These are phyloP conservation scores for Sungouiella blattae DNA, from an alignment of 805 yeast genomes.

Conservation along the genomic window DNA sequence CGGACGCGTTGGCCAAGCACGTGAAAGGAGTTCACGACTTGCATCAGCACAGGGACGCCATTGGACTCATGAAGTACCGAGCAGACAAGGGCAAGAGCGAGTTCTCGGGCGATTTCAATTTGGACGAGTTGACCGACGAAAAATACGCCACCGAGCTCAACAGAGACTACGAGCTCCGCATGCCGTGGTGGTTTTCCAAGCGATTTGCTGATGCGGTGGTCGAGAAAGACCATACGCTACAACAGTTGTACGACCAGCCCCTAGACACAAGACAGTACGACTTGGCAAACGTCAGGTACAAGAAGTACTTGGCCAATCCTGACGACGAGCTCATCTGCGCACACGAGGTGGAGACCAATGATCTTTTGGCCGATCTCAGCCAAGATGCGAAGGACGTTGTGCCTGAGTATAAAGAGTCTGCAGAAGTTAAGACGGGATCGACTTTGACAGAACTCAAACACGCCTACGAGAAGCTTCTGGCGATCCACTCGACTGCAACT, in stretches of 20 bases:
- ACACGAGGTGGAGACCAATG: constrained; percentile 6
- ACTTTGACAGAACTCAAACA: constrained; percentile 1
- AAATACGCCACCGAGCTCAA: constrained; percentile 28
- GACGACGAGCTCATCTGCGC: constrained; percentile 14
- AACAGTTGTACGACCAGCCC: constrained; percentile 22
- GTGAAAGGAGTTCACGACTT: constrained; percentile 58
- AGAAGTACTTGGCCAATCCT: constrained; percentile 14
- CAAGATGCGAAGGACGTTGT: constrained; percentile 5
- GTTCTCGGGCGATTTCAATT: constrained; percentile 19
- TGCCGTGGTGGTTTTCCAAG: constrained; percentile 42
- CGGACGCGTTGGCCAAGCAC: constrained; percentile 65
- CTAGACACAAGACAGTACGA: constrained; percentile 31
- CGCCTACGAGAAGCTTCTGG: constrained; percentile 23
- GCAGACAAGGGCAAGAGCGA: constrained; percentile 26
- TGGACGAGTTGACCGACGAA: constrained; percentile 25
- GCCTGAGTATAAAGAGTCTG: neutral
- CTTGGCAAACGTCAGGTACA: constrained; percentile 32
- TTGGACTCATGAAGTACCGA: constrained; percentile 26
- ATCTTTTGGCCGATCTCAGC: constrained; percentile 5
- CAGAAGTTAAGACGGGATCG: neutral
- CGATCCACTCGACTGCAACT: constrained; percentile 34
- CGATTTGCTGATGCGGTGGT: constrained; percentile 24
- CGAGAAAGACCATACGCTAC: constrained; percentile 15
- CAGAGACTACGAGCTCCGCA: constrained; percentile 30
- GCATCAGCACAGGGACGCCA: constrained; percentile 35